phyloP scores from a whole-genome alignment of 345 rosid species.

The Passiflora organensis region DNA sequence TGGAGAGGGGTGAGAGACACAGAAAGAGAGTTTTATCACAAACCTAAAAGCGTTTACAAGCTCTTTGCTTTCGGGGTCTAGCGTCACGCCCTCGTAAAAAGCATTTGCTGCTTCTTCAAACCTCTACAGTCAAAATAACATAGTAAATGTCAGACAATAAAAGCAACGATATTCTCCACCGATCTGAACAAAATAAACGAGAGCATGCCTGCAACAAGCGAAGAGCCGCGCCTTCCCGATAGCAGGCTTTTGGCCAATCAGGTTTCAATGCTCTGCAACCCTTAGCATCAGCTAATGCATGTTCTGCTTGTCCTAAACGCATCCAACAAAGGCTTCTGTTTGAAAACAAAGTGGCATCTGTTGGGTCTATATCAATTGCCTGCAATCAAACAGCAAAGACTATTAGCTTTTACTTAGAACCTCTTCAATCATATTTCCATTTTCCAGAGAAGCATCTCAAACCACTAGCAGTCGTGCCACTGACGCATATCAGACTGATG shows the following conservation, averaged over 20 bases:
- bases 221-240: conserved; percentile 91
- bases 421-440: no score
- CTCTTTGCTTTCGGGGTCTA: conserved; percentile 70
- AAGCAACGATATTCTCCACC: neutral
- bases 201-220: conserved; percentile 52
- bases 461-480: no score
- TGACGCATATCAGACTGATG: no score
- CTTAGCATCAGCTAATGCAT: conserved; percentile 78
- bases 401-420: no score
- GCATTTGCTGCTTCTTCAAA: conserved; percentile 85
- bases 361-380: conserved; percentile 87
- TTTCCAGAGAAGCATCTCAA: no score
- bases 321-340: conserved; percentile 93
- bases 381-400: conserved; percentile 20
- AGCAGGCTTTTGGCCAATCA: conserved; percentile 86
- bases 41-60: conserved; percentile 72
- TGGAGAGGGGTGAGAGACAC: no score
- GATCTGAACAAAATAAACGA: neutral
- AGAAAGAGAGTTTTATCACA: conserved; percentile 5
- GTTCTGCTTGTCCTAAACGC: conserved; percentile 61
- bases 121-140: conserved; percentile 39
- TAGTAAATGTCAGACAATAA: conserved; percentile 2
- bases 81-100: conserved; percentile 72
- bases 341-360: conserved; percentile 58
- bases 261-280: conserved; percentile 65